Evolutionary conservation across 257 asterid species (phyloP).

Genomic region (Solanum microdontum): DNA sequence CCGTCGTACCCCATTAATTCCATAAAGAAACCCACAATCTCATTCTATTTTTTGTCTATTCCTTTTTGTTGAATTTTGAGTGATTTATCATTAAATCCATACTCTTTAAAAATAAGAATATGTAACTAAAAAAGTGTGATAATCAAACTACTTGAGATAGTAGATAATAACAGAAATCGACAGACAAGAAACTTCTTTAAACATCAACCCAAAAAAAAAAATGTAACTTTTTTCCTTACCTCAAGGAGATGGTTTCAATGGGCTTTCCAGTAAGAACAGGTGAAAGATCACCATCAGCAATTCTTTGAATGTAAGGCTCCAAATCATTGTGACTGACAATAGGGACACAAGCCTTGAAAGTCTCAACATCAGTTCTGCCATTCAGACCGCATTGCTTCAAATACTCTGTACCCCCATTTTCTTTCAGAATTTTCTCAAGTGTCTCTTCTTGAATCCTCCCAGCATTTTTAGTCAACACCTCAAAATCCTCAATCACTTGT

Average conservation of each 20-base stretch:
- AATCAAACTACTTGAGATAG: background rate
- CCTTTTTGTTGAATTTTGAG: too few species aligned
- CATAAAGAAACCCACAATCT: background rate
- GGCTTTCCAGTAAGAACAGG: slow-evolving; percentile 61
- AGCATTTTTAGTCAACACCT: slow-evolving; percentile 37
- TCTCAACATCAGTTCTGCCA: slow-evolving; percentile 46
- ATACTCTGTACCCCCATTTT: slow-evolving; percentile 4
- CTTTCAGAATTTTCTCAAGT: background rate
- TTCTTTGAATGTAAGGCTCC: slow-evolving; percentile 60
- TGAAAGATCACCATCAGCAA: slow-evolving; percentile 56
- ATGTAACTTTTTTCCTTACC: slow-evolving; percentile 1
- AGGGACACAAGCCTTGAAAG: slow-evolving; percentile 58
- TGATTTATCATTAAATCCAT: too few species aligned
- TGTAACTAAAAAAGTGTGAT: background rate
- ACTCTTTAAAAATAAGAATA: too few species aligned
- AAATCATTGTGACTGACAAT: slow-evolving; percentile 57
- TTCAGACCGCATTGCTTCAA: slow-evolving; percentile 2
- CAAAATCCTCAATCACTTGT: slow-evolving; percentile 56
- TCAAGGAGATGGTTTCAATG: slow-evolving; percentile 68
- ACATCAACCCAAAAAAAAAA: background rate
- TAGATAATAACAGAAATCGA: background rate
- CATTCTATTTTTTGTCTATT: too few species aligned
- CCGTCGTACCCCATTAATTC: background rate
- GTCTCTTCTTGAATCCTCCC: slow-evolving; percentile 5
- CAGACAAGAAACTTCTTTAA: background rate